Percentiles rank a stretch among this genome's conserved stretches.
These are phyloP conservation scores for Uronychia binucleata DNA, from an alignment of 73 alveolate genomes.

Conservation along the genomic window DNA sequence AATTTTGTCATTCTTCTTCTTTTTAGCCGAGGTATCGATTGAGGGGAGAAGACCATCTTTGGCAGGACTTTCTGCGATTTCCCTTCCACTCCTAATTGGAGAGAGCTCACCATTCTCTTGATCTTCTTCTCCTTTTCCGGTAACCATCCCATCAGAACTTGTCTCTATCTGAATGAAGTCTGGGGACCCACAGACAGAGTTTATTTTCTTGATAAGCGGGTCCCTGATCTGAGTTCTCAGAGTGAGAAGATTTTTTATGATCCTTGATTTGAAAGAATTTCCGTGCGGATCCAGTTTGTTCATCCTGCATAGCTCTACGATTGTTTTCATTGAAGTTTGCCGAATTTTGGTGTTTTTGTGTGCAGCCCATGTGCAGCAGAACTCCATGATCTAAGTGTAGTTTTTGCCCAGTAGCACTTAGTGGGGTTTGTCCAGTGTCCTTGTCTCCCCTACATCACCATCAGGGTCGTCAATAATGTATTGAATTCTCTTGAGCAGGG, in stretches of 20 bases:
- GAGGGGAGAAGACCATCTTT: constrained; percentile 9
- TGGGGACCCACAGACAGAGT: constrained; percentile 23
- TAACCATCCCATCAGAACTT: neutral
- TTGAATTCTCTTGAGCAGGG: constrained; percentile 25
- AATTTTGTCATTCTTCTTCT: neutral
- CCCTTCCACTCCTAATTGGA: neutral
- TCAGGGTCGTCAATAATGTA: constrained; percentile 13
- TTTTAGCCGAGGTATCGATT: neutral
- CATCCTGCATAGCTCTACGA: constrained; percentile 42
- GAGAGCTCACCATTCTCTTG: neutral
- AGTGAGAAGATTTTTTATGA: constrained; percentile 21
- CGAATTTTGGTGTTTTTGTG: constrained; percentile 58
- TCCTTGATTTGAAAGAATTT: constrained; percentile 41
- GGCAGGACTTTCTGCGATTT: constrained; percentile 1
- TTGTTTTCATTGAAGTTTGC: constrained; percentile 28
- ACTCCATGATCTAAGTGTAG: constrained; percentile 40
- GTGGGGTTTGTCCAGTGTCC: constrained; percentile 19
- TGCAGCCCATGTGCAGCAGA: constrained; percentile 38
- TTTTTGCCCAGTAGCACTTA: constrained; percentile 49
- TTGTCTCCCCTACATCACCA: constrained; percentile 16
- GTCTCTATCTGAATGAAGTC: neutral
- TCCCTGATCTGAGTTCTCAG: constrained; percentile 44
- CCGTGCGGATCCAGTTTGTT: constrained; percentile 51
- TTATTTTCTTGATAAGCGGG: constrained; percentile 50
- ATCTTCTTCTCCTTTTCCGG: neutral